Evolutionary conservation across 257 asterid genomes (phyloP), one percentile per base, ranked within the genome.

Genomic region (Ligustrum vulgare): DNA sequence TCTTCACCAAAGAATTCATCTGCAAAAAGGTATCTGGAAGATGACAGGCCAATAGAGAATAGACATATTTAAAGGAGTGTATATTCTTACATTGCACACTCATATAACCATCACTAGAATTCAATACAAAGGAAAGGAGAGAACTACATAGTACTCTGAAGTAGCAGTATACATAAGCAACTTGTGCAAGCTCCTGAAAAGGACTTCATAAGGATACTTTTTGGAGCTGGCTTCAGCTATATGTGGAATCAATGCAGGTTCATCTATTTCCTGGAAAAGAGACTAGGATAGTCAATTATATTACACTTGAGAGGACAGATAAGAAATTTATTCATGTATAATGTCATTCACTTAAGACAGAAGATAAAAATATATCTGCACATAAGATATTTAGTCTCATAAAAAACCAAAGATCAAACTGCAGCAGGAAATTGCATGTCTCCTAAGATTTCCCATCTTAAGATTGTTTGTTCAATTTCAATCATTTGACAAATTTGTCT

Each of bases 121-220:
- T 66, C 64, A 72, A 75, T 41, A 56, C 60, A 78, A 72, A 62
- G 33, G 51, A 77, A 45, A 64, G 60, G 31, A 80, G 56, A 68
- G 54, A 73, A 71, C 77, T 49, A 45, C 15, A 72, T 78, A 67
- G 56, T 93, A 93, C 99, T 95, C 98, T 16, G 97, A 95, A 80
- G 99, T 89, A 86, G 99, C 98, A 74, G 98, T 91, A 83, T 95
- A 98, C 97, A 93, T 86, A 71, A 95, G 98, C 86, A 95, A 89
- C 89, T 95, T 93, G 82, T 95, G 98, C 89, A 95, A 84, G 88
- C 98, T 95, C 88, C 99, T 93, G 89, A 93, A 95, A 75, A 95
- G 97, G 79, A 93, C 98, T 91, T 95, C 98, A 83, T 95, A 93
- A 25, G 99, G 96, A 82, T 89, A 93, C 85, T 83, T 95, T 82